These are phyloP conservation scores for Annulohypoxylon moriforme DNA, from an alignment of 495 filamentous ascomycete genomes.

Conservation along the genomic window DNA sequence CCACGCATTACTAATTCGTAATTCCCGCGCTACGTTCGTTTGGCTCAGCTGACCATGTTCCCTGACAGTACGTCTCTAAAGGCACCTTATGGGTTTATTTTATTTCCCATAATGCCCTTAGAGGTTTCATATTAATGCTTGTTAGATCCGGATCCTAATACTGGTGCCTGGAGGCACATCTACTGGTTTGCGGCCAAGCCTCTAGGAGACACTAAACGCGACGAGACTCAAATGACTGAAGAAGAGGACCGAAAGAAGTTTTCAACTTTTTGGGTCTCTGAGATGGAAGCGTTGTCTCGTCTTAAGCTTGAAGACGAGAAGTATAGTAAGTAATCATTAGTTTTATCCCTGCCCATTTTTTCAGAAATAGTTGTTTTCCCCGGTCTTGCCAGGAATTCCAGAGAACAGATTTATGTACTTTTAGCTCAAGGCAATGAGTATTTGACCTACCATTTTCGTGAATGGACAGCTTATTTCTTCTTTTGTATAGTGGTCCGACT, in stretches of 20 bases:
- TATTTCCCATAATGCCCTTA: not conserved
- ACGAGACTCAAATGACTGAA: constrained; percentile 42
- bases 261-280: constrained; percentile 45
- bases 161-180: constrained; percentile 49
- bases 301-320: constrained; percentile 50
- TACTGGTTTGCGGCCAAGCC: constrained; percentile 50
- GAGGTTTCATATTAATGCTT: constrained; percentile 25
- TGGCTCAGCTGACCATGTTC: constrained; percentile 20
- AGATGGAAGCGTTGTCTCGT: constrained; percentile 35
- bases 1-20: constrained; percentile 1
- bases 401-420: not conserved
- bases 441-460: not conserved
- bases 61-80: constrained; percentile 28
- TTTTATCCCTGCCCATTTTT: not conserved
- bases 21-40: constrained; percentile 14
- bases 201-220: constrained; percentile 31
- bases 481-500: constrained; percentile 44
- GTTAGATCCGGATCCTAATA: constrained; percentile 48
- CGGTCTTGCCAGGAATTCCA: not conserved
- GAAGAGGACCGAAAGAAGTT: constrained; percentile 48
- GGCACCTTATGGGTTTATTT: not conserved
- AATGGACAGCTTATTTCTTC: constrained; percentile 15
- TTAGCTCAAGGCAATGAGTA: not conserved
- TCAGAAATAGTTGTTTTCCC: not conserved
- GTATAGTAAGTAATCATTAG: constrained; percentile 42